Conservation (phyloP, 768 basidiomycete species). For the Boletellus ananas region DNA sequence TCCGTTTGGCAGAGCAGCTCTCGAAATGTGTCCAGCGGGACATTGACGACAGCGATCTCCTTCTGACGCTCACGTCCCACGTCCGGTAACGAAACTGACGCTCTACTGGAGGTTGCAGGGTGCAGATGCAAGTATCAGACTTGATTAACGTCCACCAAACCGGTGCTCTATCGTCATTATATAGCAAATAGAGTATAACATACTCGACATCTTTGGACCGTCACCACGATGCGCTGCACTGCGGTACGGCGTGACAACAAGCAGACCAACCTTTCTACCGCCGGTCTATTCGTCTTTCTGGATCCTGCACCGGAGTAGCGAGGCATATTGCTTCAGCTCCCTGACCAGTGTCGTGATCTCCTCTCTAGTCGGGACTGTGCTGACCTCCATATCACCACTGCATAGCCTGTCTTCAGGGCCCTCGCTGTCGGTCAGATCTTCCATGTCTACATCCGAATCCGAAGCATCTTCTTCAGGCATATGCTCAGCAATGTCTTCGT, state of each 20-base stretch:
- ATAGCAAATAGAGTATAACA: conserved; percentile 23
- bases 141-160: conserved; percentile 3
- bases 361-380: conserved; percentile 20
- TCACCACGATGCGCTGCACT: conserved; percentile 9
- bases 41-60: conserved; percentile 47
- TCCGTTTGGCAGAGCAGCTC: conserved; percentile 54
- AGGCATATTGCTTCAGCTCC: conserved; percentile 56
- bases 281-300: conserved; percentile 29
- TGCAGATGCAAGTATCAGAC: conserved; percentile 12
- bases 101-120: conserved; percentile 2
- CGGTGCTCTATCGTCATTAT: conserved; percentile 20
- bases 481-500: conserved; percentile 25
- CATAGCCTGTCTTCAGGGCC: conserved; percentile 3
- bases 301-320: conserved; percentile 56
- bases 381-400: conserved; percentile 1
- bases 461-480: background rate
- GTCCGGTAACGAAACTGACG: conserved; percentile 4
- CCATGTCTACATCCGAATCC: conserved; percentile 21
- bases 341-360: conserved; percentile 47
- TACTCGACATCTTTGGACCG: conserved; percentile 4
- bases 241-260: background rate
- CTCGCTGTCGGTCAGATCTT: conserved; percentile 10
- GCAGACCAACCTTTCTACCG: conserved; percentile 5
- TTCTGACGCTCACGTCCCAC: conserved; percentile 23
- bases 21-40: conserved; percentile 48